phyloP scores from a whole-genome alignment of 208 protist genomes.

The Novymonas esmeraldas region DNA sequence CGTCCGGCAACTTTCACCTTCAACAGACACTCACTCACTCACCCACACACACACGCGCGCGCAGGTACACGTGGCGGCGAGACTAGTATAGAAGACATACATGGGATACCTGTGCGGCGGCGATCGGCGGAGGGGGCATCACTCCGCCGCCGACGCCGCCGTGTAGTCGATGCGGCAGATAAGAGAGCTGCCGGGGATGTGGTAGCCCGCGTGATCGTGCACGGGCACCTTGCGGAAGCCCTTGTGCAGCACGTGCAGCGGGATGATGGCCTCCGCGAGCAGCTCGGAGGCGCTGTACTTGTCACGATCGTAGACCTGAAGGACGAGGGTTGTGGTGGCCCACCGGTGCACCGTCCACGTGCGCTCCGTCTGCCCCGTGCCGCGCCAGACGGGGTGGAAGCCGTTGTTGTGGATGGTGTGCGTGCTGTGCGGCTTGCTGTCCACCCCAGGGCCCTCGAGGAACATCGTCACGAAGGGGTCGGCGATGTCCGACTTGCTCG shows the following conservation, averaged over 20 bases:
- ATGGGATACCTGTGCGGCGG: too few species aligned
- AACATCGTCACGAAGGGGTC: conserved; percentile 65
- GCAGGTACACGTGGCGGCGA: too few species aligned
- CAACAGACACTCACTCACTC: too few species aligned
- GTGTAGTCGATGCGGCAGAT: conserved; percentile 36
- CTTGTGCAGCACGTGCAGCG: conserved; percentile 50
- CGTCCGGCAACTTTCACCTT: too few species aligned
- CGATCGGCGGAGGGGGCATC: too few species aligned
- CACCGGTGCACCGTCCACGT: conserved; percentile 53
- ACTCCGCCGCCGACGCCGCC: background rate
- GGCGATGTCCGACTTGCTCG: conserved; percentile 47
- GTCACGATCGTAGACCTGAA: conserved; percentile 78
- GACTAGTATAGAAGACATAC: too few species aligned
- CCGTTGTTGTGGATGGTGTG: conserved; percentile 62
- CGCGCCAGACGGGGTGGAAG: conserved; percentile 78
- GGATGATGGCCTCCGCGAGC: conserved; percentile 60
- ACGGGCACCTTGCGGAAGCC: conserved; percentile 64
- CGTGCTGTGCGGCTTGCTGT: conserved; percentile 35
- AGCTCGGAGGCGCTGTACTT: conserved; percentile 39
- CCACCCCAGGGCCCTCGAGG: conserved; percentile 49
- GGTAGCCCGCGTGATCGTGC: conserved; percentile 40
- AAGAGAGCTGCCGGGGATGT: conserved; percentile 55
- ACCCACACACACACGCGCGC: too few species aligned
- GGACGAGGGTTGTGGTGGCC: conserved; percentile 53
- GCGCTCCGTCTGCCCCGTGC: conserved; percentile 40